Base-by-base conservation (phyloP, 2,329 filamentous ascomycete species). In the Fusarium sp. region DNA sequence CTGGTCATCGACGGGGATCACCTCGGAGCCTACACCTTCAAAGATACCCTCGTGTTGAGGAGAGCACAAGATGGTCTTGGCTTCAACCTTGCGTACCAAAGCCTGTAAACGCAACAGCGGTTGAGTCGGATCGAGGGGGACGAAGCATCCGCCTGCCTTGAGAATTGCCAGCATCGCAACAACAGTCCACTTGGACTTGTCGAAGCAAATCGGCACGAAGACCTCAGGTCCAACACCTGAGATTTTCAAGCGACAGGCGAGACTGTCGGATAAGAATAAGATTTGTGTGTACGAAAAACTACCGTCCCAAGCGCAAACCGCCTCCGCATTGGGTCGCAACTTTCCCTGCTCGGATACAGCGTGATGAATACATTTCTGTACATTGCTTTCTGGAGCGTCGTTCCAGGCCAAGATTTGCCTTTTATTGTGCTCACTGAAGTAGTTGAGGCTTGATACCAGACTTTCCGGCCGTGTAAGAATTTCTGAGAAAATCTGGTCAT, bases 381-480 rank as follows among this genome's bases (percentile, higher is more conserved):
- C 68, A 33, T 68, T 39, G 48, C 50, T 74, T 54, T 33, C 5
- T 5, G 65, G 39, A 18, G 23, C 61, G 38, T 24, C 55, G 35
- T 74, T 73, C 67, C 67, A 74, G 4, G 12, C 31, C 24, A 84
- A 67, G 20, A 89, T 81, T 66, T 87, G 84, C 4, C 80, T 78
- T 69, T 84, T 81, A 68, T 89, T 86, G 13, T 81, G 78, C 56
- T 85, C 81, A 20, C 81, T 86, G 69, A 87, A 85, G 9, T 81
- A 78, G 71, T 84, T 80, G 43, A 86, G 75, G 18, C 82, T 72
- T 41, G 78, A 81, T 41, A 86, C 72, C 6, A 77, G 75, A 31
- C 74, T 78, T 28, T 81, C 77, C 1, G 81, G 81, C 11, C 74
- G 68, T 7, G 77, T 77, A 23, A 84, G 53, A 0, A 85, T 79